Base-by-base conservation (phyloP, 495 filamentous ascomycete species). In the Aspergillus diversus region DNA sequence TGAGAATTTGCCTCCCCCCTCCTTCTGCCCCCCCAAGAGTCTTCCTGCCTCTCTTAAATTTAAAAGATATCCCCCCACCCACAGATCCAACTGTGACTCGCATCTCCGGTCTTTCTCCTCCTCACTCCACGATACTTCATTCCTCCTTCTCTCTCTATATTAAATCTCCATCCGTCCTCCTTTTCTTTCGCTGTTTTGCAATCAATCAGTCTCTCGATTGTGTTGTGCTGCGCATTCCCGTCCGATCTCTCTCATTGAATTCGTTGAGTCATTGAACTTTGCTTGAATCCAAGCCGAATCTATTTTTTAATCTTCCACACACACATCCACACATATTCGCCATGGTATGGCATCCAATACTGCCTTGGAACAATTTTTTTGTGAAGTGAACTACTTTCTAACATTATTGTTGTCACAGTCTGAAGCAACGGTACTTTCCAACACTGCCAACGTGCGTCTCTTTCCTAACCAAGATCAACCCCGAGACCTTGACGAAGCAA, bases 391-490 rank as follows among this genome's bases (percentile, higher is more conserved):
- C 12, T 33, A 16, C n/a, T 51, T 50, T 47, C 58, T 60, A 50
- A 60, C 58, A 52, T 32, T 63, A 21, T 31, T 34, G 17, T 64
- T 49, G 37, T 32, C 57, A 62, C 68, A 83, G 84, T 79, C 80
- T 69, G 77, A 77, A 64, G 70, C 84, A 76, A 84, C 85, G 64
- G 80, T 75, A 75, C 73, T 89, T 78, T 89, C 87, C 78, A 88
- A 89, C 75, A 86, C 86, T 76, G 86, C 84, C 80, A 89, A 89
- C 80, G 84, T 86, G 75, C 83, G 84, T 85, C 21, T 74, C 33
- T 48, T 42, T 51, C 65, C 53, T 61, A 49, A 17, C 6, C 21
- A 17, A 50, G 73, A 71, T 74, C 62, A 70, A 73, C 67, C 77
- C 68, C 67, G 65, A 73, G 72, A 71, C 68, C 63, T 67, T 57